phyloP scores from a whole-genome alignment of 2,329 filamentous ascomycete species.

The Scopulariopsis brevicaulis region DNA sequence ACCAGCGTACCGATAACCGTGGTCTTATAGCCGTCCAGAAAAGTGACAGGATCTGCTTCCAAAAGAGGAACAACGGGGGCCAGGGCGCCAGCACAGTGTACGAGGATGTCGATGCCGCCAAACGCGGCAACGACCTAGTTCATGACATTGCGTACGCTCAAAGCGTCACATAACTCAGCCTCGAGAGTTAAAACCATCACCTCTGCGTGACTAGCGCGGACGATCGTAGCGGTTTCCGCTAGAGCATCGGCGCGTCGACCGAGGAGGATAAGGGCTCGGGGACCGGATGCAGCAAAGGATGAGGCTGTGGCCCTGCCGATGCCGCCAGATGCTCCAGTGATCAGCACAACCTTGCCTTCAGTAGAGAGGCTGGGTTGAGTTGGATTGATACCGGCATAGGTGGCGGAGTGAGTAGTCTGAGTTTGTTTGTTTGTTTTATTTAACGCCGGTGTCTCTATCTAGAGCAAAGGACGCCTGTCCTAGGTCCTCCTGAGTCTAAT shows the following conservation, averaged over 20 bases:
- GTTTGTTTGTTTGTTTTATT: no score
- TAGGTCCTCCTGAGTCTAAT: no score
- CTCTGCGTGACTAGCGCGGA: slow-evolving; percentile 39
- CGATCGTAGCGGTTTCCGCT: slow-evolving; percentile 13
- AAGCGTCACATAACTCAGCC: slow-evolving; percentile 18
- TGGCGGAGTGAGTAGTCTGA: slow-evolving; percentile 9
- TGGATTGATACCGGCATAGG: slow-evolving; percentile 20
- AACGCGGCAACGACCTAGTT: slow-evolving; percentile 8
- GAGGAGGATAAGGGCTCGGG: slow-evolving; percentile 24
- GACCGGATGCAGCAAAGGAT: slow-evolving; percentile 33
- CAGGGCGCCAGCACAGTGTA: slow-evolving; percentile 18
- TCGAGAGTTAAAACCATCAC: slow-evolving; percentile 20
- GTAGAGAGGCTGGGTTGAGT: slow-evolving; percentile 21
- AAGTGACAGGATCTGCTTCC: slow-evolving; percentile 7
- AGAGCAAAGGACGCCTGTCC: no score
- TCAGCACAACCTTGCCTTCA: slow-evolving; percentile 39
- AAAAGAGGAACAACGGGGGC: slow-evolving; percentile 3
- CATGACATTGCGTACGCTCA: slow-evolving; percentile 16
- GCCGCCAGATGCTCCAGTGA: slow-evolving; percentile 52
- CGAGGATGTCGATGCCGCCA: slow-evolving; percentile 19
- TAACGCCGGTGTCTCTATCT: no score
- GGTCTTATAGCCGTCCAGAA: slow-evolving; percentile 9
- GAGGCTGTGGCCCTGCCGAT: slow-evolving; percentile 53
- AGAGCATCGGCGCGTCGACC: slow-evolving; percentile 23
- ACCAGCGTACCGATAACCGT: slow-evolving; percentile 15